phyloP scores from a whole-genome alignment of 371 early-diverging fungal species.

The Conidiobolus incongruus region DNA sequence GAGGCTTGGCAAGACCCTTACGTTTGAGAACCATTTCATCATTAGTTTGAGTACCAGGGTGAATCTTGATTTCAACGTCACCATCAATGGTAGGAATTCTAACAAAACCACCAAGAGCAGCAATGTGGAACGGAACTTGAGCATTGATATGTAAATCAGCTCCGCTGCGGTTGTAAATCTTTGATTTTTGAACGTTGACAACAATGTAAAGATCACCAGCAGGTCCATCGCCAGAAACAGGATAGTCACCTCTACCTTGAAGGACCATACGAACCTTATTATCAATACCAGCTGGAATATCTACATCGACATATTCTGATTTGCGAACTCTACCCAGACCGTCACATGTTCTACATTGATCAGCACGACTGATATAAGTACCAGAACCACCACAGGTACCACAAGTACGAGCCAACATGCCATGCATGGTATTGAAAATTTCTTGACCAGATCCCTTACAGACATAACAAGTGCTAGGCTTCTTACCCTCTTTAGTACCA shows the following conservation, averaged over 20 bases:
- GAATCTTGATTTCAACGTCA: conserved; percentile 70
- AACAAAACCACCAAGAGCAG: conserved; percentile 66
- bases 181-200: conserved; percentile 42
- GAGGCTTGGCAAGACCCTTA: conserved; percentile 39
- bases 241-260: conserved; percentile 65
- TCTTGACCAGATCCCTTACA: conserved; percentile 78
- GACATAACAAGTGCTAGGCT: conserved; percentile 29
- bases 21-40: conserved; percentile 52
- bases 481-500: conserved; percentile 54
- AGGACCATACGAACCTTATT: conserved; percentile 49
- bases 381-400: conserved; percentile 67
- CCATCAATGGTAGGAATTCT: conserved; percentile 80
- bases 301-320: conserved; percentile 37
- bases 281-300: conserved; percentile 70
- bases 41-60: conserved; percentile 67
- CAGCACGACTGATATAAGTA: conserved; percentile 28
- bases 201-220: conserved; percentile 65
- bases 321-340: conserved; percentile 58
- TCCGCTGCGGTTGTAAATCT: conserved; percentile 52
- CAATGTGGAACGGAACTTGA: conserved; percentile 55
- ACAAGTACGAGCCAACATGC: conserved; percentile 29
- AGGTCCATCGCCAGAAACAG: conserved; percentile 38
- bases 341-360: conserved; percentile 51
- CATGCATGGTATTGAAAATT: conserved; percentile 26
- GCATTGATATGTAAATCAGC: conserved; percentile 47